Percentiles rank a stretch among this genome's conserved stretches.
phyloP scores from a whole-genome alignment of 352 stramenopile species.

The Phytopythium boreale region DNA sequence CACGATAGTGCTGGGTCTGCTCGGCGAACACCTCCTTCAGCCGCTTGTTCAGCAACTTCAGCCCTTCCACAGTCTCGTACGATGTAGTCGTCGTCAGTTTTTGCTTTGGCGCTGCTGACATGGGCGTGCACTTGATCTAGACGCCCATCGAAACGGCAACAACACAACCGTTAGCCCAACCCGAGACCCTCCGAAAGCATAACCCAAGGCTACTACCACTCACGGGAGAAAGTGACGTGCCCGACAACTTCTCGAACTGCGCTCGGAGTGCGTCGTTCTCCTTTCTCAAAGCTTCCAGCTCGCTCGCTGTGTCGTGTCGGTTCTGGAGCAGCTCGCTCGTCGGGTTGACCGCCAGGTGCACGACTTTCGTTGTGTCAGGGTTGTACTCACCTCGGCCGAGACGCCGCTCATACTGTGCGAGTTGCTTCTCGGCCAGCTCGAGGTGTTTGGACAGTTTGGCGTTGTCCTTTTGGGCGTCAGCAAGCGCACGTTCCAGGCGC shows the following conservation, averaged over 20 bases:
- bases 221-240: slow-evolving; percentile 30
- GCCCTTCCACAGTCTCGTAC: slow-evolving; percentile 82
- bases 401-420: slow-evolving; percentile 65
- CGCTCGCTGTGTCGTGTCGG: slow-evolving; percentile 24
- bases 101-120: slow-evolving; percentile 15
- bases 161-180: background rate
- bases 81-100: slow-evolving; percentile 75
- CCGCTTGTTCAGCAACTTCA: slow-evolving; percentile 84
- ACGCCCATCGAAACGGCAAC: background rate
- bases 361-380: slow-evolving; percentile 79
- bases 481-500: slow-evolving; percentile 42
- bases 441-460: slow-evolving; percentile 52
- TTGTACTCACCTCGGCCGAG: slow-evolving; percentile 80
- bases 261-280: slow-evolving; percentile 54
- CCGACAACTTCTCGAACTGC: slow-evolving; percentile 36
- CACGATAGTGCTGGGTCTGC: slow-evolving; percentile 86
- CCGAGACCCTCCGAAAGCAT: background rate
- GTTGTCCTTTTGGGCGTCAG: slow-evolving; percentile 40
- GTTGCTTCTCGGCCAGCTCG: slow-evolving; percentile 60
- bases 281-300: slow-evolving; percentile 43
- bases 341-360: slow-evolving; percentile 85
- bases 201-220: background rate
- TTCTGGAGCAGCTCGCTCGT: slow-evolving; percentile 59
- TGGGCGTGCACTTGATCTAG: slow-evolving; percentile 7
- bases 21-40: slow-evolving; percentile 89